Base-by-base conservation (phyloP, 2,329 filamentous ascomycete genomes). In the Curvularia verruculosa region DNA sequence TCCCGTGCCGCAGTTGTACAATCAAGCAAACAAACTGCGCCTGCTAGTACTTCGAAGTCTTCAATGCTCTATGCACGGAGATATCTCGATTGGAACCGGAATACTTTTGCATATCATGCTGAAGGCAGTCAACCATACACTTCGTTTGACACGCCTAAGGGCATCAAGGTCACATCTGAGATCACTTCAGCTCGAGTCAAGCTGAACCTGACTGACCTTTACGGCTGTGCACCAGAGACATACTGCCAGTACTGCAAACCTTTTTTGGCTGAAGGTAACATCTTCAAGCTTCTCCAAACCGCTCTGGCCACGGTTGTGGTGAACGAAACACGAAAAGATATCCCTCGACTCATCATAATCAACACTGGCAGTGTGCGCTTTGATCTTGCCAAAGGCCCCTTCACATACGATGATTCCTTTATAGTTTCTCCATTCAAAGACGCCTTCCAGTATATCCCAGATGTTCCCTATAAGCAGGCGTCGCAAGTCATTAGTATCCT, bases 1-100 rank as follows among this genome's bases (percentile, higher is more conserved):
- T 78, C 74, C 5, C 73, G 71, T 44, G 74, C 65, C 46, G 78
- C 77, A 1, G 62, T 61, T 10, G 54, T 56, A 18, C 59, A 61
- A 18, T 66, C 66, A 19, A 70, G 64, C 56, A 70, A 67, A 18
- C 81, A 56, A 3, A 71, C 63, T 24, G 46, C 24, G 15, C 1
- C 73, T 80, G 6, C 68, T 1, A 36, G 15, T n/a, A 71, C 64
- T 8, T 69, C 65, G 10, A 61, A 67, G 1, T 74, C 73, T n/a
- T 55, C 76, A 36, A 39, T 73, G n/a, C 60, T 63, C 74, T 87
- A 84, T 66, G 82, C 83, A 3, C 83, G 87, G 7, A 81, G 87
- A 23, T 89, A 89, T 66, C 79, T 90, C 9, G 87, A 90, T 74
- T 89, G 86, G 83, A 89, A 89, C 71, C 82, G 85, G 5, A 77